Conservation (phyloP, 2,329 filamentous ascomycete species). For the Ophidiomyces ophidiicola region DNA sequence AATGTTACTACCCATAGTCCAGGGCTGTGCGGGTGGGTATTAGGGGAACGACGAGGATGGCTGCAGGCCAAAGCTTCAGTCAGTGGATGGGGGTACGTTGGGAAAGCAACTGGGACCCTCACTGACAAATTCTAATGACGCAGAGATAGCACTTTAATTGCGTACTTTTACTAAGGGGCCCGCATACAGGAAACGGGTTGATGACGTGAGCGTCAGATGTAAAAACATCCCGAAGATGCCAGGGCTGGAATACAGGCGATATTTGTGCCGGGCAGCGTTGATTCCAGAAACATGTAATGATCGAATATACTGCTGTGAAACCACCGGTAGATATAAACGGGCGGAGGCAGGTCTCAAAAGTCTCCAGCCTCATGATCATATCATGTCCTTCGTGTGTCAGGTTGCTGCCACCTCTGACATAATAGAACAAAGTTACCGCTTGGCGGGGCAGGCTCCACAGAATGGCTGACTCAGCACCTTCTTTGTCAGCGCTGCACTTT, state of each 20-base stretch:
- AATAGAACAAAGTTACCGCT: neutral
- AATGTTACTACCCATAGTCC: constrained; percentile 30
- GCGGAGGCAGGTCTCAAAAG: too few species aligned
- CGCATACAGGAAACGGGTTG: neutral
- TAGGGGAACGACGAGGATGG: neutral
- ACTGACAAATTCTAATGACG: neutral
- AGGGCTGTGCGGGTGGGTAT: neutral
- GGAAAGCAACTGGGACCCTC: neutral
- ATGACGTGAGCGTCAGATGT: neutral
- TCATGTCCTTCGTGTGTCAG: neutral
- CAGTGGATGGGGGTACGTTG: neutral
- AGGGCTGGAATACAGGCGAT: neutral
- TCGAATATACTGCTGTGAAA: neutral
- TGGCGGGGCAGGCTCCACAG: constrained; percentile 6
- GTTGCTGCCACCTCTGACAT: constrained; percentile 5
- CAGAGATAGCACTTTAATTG: neutral
- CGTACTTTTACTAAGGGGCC: neutral
- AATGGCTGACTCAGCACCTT: constrained; percentile 10
- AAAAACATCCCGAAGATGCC: constrained; percentile 5
- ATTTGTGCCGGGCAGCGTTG: neutral
- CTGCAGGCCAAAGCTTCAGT: neutral
- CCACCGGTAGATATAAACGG: neutral
- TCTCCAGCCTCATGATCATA: constrained; percentile 4
- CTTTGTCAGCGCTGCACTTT: neutral
- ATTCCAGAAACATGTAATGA: neutral